Evolutionary conservation across 2,329 filamentous ascomycete species (phyloP), one percentile per base, ranked within the genome.

Genomic region (Talaromyces sp.): DNA sequence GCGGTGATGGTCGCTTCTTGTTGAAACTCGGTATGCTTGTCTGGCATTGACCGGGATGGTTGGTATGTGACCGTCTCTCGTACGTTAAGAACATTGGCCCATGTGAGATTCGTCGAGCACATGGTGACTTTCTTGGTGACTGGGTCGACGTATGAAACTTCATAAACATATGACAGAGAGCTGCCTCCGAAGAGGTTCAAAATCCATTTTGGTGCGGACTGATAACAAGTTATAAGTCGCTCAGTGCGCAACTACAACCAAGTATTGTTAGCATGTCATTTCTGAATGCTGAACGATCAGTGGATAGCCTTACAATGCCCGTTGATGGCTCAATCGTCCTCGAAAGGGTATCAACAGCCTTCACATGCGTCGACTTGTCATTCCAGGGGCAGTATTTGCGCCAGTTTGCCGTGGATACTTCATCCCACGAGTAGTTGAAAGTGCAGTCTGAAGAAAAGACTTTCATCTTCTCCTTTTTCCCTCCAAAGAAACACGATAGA

Each of bases 371-470:
- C n/a, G 89, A 92, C 78, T 96, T 94, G 75, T 97, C 89, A 80
- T 99, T 99, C 93, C 94, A 97, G 19, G 93, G 93, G 69, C 91
- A 95, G 78, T 99, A 99, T 76, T 99, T 99, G 67, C 87, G 88
- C 94, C 94, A 99, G 82, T 99, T 99, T 72, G 89, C 91, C 13
- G 91, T 91, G 25, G 91, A 96, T 36, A 99, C 94, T 75, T 97
- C 93, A 70, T 96, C 91, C 94, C 94, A 99, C 46, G 93, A 96
- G 81, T 99, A 99, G 79, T 96, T 84, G 78, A 95, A 99, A 61
- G 91, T 91, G 76, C 91, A 89, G 39, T 81, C 80, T 69, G 91
- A 95, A 66, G 90, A 89, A 71, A 97, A 97, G 77, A 97, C 89
- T 83, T 95, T 96, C 94, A 99, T 97, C 54, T 57, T 56, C 43